A percentile compares a stretch with the other conserved stretches of the same genome.
Evolutionary conservation across 805 yeast genomes (phyloP).

Genomic region (Ogataea nonfermentans): DNA sequence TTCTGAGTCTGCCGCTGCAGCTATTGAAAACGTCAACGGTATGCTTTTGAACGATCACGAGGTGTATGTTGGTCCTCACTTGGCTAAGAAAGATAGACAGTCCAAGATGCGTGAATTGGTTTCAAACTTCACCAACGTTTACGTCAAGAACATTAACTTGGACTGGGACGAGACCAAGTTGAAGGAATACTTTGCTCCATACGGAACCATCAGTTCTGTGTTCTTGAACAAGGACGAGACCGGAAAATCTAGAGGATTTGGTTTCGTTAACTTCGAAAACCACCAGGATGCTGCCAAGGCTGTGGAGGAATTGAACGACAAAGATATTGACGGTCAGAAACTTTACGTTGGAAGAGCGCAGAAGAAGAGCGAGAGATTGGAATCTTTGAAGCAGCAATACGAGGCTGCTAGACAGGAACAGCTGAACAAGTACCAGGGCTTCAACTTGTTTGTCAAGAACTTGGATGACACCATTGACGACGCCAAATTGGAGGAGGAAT

Average conservation of each 20-base stretch:
- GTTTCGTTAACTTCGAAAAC: conserved; percentile 85
- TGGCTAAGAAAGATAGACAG: conserved; percentile 90
- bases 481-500: conserved; percentile 87
- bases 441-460: conserved; percentile 94
- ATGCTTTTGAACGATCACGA: conserved; percentile 95
- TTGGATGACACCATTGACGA: conserved; percentile 91
- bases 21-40: conserved; percentile 96
- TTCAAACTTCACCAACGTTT: conserved; percentile 93
- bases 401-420: conserved; percentile 91
- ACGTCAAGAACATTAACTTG: conserved; percentile 82
- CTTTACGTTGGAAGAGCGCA: conserved; percentile 98
- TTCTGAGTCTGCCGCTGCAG: conserved; percentile 88
- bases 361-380: conserved; percentile 96
- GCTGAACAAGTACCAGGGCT: conserved; percentile 93
- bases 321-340: conserved; percentile 79
- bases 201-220: conserved; percentile 82
- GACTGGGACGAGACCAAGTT: conserved; percentile 73
- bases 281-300: conserved; percentile 91
- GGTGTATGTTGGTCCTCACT: conserved; percentile 93
- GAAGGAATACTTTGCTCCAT: conserved; percentile 64
- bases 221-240: conserved; percentile 76
- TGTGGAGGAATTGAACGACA: conserved; percentile 86
- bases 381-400: conserved; percentile 91
- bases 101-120: conserved; percentile 86
- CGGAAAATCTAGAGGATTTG: conserved; percentile 93